Evolutionary conservation across 2,329 filamentous ascomycete species (phyloP).

Genomic region (Paecilomyces sp.): DNA sequence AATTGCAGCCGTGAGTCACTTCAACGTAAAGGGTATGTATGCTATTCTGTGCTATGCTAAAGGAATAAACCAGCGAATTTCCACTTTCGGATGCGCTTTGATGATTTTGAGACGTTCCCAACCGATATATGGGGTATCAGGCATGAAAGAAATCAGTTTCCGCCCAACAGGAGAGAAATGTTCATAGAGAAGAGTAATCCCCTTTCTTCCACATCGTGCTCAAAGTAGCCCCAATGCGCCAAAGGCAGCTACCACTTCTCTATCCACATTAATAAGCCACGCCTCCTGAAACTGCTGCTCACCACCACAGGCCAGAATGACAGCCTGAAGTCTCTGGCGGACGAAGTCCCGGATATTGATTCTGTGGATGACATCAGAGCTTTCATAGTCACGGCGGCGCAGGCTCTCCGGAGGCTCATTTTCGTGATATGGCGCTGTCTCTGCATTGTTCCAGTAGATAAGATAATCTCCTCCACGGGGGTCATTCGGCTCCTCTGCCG

Average conservation of each 20-base stretch:
- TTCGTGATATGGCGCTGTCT: slow-evolving; percentile 24
- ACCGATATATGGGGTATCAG: too few species aligned
- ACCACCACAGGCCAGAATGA: slow-evolving; percentile 34
- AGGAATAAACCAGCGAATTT: background rate
- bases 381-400: slow-evolving; percentile 33
- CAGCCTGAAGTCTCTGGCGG: slow-evolving; percentile 30
- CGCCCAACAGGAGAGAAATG: background rate
- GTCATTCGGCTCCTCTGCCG: slow-evolving; percentile 26
- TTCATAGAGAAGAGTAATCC: too few species aligned
- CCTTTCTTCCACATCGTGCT: slow-evolving; percentile 1
- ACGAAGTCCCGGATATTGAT: slow-evolving; percentile 40
- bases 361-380: slow-evolving; percentile 34
- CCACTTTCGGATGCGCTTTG: too few species aligned
- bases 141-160: background rate
- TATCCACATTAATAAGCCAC: slow-evolving; percentile 38
- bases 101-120: too few species aligned
- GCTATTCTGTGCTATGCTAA: background rate
- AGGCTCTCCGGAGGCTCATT: slow-evolving; percentile 34
- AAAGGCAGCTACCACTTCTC: slow-evolving; percentile 34
- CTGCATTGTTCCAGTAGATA: slow-evolving; percentile 29
- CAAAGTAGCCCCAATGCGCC: slow-evolving; percentile 29
- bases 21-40: background rate
- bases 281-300: slow-evolving; percentile 34
- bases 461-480: slow-evolving; percentile 32
- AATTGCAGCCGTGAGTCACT: background rate